Base-by-base conservation (phyloP, 306 rosid genomes). In the Lagenaria siceraria region DNA sequence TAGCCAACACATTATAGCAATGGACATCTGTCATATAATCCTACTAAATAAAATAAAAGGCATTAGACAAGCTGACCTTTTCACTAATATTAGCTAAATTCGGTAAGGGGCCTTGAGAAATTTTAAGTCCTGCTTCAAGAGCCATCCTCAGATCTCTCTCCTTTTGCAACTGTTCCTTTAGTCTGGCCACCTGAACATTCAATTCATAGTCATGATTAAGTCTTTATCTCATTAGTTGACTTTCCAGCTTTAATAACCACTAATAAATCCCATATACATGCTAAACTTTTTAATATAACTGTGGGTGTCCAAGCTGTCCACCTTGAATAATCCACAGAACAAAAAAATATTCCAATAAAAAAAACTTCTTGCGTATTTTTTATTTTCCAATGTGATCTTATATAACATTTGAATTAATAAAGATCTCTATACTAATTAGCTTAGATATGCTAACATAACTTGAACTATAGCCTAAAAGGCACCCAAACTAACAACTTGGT, bases 151-250 rank as follows among this genome's bases (percentile, higher is more conserved):
- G 81, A 83, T 85, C 89, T 85, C 83, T 90, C 76, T 89, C 96
- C 86, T 82, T 91, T 79, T 70, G 83, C 86, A 96, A 78, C 85
- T 85, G 89, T 80, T 86, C 96, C 59, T 86, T 89, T 69, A 95
- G 82, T 83, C 81, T 88, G 72, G 86, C 93, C 59, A 95, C 91
- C 99, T 95, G 82, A 71, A 64, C 51, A 80, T 35, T 52, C 35
- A 49, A 78, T 51, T 52, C 40, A 27, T 25, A 15, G 48, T 52
- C 62, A 73, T 10, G 40, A 73, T 52, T 19, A 25, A 48, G 77
- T 49, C 6, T 42, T 43, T 18, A 40, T 40, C 75, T 24, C 38
- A 17, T 35, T 19, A 29, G 62, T 29, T 52, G 29, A 29, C 42
- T 73, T 51, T 73, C 62, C 61, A 55, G 52, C 62, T 24, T 15